These are phyloP conservation scores for Rhynchosporium graminicola DNA, from an alignment of 2,329 filamentous ascomycete genomes.

Conservation along the genomic window DNA sequence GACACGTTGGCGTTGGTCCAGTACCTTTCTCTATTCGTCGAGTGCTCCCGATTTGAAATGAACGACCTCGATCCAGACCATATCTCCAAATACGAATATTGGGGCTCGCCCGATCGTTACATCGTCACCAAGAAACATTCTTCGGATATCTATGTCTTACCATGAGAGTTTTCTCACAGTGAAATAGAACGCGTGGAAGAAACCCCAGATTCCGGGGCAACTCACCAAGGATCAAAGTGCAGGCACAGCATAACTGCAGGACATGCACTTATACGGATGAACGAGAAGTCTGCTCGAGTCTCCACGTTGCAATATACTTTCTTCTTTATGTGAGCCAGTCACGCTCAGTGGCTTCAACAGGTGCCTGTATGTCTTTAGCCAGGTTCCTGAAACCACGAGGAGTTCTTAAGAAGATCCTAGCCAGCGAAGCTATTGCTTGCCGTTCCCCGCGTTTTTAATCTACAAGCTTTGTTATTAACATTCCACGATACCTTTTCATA, in stretches of 20 bases:
- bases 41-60: not conserved
- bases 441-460: conserved; percentile 25
- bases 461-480: conserved; percentile 4
- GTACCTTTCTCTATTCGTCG: not conserved
- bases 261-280: not conserved
- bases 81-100: not conserved
- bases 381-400: conserved; percentile 6
- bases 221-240: not conserved
- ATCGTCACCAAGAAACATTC: not conserved
- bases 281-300: conserved; percentile 17
- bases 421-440: conserved; percentile 13
- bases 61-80: not conserved
- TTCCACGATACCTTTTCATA: not conserved
- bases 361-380: conserved; percentile 21
- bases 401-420: not conserved
- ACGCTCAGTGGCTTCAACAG: conserved; percentile 9
- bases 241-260: conserved; percentile 8
- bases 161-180: not conserved
- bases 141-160: not conserved
- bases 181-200: not conserved
- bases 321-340: conserved; percentile 9
- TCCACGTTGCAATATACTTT: conserved; percentile 9
- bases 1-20: not conserved
- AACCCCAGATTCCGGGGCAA: not conserved
- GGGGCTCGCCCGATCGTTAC: not conserved